Evolutionary conservation across 2,329 filamentous ascomycete genomes (phyloP).

Genomic region (Cladosporium sp.): DNA sequence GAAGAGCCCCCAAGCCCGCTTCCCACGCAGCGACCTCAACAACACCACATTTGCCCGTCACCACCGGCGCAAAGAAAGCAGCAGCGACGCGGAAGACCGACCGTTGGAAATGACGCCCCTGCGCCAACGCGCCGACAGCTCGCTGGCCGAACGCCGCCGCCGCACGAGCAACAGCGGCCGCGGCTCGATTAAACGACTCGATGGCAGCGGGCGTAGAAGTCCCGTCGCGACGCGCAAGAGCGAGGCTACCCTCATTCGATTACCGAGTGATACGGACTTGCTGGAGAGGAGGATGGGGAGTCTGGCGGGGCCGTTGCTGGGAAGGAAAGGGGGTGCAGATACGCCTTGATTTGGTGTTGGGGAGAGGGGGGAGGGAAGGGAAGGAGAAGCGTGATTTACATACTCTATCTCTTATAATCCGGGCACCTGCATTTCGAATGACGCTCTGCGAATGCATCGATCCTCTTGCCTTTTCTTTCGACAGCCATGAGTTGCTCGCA

Average conservation of each 20-base stretch:
- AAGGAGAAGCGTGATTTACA: not conserved
- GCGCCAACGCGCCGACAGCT: constrained; percentile 4
- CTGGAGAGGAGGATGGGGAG: constrained; percentile 46
- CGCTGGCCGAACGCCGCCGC: constrained; percentile 13
- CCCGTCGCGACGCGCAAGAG: constrained; percentile 31
- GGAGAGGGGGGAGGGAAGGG: not conserved
- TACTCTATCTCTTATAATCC: too few relatives aligned
- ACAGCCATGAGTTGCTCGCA: too few relatives aligned
- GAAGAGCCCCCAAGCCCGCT: constrained; percentile 6
- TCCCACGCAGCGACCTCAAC: not conserved
- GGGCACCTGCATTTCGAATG: too few relatives aligned
- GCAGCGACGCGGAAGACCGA: constrained; percentile 66
- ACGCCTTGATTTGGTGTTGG: too few relatives aligned
- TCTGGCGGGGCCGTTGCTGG: constrained; percentile 39
- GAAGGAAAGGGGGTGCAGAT: constrained; percentile 16
- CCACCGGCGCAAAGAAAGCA: constrained; percentile 50
- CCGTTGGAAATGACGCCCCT: constrained; percentile 67
- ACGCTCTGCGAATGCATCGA: too few relatives aligned
- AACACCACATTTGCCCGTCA: too few relatives aligned
- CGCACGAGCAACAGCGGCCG: constrained; percentile 20
- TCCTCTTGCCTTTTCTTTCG: too few relatives aligned
- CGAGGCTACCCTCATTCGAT: constrained; percentile 36
- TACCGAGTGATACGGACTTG: constrained; percentile 47
- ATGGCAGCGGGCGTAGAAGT: constrained; percentile 23
- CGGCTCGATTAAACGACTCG: constrained; percentile 26